Evolutionary conservation across 257 asterid species (phyloP), one percentile per base, ranked within the genome.

Genomic region (Fraxinus excelsior): DNA sequence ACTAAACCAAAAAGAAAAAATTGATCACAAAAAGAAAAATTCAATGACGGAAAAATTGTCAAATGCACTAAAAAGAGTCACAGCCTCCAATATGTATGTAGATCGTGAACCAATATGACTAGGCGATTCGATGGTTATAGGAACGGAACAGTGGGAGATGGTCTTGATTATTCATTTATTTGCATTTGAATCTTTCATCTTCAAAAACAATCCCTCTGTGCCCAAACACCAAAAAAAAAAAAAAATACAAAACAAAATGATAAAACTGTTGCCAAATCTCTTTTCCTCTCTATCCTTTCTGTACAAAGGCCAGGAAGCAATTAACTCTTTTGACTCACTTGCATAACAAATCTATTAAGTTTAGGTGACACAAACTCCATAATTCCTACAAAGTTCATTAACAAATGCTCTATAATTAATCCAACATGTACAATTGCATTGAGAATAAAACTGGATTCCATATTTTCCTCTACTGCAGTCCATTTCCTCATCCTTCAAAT

Each of bases 31-130:
- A 19, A 53, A 35, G 70, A 21, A 37, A 56, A 7, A 67, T 21
- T 58, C 56, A 19, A 37, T 42, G 40, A 11, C 1, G 37, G 77
- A 78, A n/a, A 58, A 34, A 11, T 32, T 31, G 68, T 65, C 11
- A 29, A 6, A 49, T 21, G 77, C 56, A 79, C 44, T 56, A 79
- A 73, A 21, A 35, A 44, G 32, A 49, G 21, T 35, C n/a, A 29
- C 74, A 16, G n/a, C 62, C 69, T 71, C 67, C 60, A 35, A 44
- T 46, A 19, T 74, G 46, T 14, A 40, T 29, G 28, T 42, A 18
- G 8, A 42, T 68, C 5, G 56, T 14, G 19, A 38, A 34, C 76
- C 72, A 18, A 70, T 32, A 60, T 60, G 42, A 2, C 49, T 35
- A 34, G 73, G n/a, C 13, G n/a, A 42, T 34, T 42, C 4, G 8